Conservation (phyloP, 495 filamentous ascomycete genomes). For the Penicillium flavigenum region DNA sequence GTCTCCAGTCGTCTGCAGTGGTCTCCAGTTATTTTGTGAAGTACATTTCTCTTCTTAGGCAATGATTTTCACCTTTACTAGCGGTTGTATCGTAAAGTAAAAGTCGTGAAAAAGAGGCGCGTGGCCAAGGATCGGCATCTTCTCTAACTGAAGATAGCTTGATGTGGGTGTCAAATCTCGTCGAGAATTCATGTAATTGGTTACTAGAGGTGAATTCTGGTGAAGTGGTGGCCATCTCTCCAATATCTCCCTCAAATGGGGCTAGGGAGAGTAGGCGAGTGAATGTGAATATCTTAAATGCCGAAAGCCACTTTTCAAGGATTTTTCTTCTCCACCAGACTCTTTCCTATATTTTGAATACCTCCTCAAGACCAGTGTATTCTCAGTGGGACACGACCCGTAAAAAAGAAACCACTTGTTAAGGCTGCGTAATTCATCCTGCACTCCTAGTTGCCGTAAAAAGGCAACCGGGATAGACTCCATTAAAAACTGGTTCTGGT, state of each 20-base stretch:
- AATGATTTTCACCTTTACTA: background rate
- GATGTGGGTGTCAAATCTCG: conserved; percentile 12
- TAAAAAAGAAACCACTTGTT: background rate
- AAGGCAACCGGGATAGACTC: conserved; percentile 20
- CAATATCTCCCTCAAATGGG: conserved; percentile 7
- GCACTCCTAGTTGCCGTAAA: conserved; percentile 24
- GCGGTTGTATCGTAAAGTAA: conserved; percentile 3
- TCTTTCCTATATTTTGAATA: background rate
- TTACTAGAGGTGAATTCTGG: background rate
- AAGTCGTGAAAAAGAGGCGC: background rate
- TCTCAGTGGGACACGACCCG: conserved; percentile 4
- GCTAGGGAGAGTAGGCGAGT: conserved; percentile 18
- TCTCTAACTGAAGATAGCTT: conserved; percentile 10
- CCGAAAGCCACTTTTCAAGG: conserved; percentile 16
- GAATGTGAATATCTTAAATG: conserved; percentile 15
- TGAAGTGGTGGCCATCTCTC: conserved; percentile 14
- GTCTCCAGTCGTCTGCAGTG: background rate
- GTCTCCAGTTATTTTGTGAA: background rate
- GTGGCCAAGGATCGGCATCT: conserved; percentile 7
- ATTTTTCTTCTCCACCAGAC: conserved; percentile 6
- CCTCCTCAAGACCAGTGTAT: background rate
- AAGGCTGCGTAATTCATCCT: conserved; percentile 2
- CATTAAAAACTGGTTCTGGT: background rate
- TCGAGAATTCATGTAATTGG: background rate
- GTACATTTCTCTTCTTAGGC: background rate